Conservation (phyloP, 768 basidiomycete species). For the Trametes sanguinea region DNA sequence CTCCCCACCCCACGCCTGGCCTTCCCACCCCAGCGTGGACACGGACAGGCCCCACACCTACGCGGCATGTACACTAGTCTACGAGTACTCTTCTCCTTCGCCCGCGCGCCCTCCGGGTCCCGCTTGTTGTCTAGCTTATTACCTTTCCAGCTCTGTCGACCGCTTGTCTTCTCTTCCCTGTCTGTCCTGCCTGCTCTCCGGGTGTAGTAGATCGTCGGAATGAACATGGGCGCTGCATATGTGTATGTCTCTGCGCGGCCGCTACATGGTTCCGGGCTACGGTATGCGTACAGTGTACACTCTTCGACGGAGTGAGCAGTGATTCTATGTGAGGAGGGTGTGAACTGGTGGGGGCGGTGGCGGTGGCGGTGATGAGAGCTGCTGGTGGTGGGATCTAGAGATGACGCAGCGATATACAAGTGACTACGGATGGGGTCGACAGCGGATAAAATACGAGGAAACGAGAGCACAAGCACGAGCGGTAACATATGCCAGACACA, state of each 20-base stretch:
- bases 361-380: no score
- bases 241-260: neutral
- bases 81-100: neutral
- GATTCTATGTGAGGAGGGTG: no score
- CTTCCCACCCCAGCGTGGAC: no score
- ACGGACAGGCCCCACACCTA: no score
- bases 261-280: neutral
- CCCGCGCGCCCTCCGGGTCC: neutral
- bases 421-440: neutral
- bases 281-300: no score
- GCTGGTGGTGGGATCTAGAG: neutral
- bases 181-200: no score
- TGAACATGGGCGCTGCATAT: neutral
- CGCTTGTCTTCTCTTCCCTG: neutral
- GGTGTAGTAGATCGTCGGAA: neutral
- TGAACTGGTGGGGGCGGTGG: no score
- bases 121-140: neutral
- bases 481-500: no score
- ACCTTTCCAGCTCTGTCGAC: neutral
- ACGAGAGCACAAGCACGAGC: neutral
- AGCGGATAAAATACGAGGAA: neutral
- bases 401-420: no score
- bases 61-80: neutral
- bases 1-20: no score
- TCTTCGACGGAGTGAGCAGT: no score